Percentiles rank a stretch among this genome's conserved stretches.
Evolutionary conservation across 192 early-diverging fungal species (phyloP).

Genomic region (Martensiomyces pterosporus): DNA sequence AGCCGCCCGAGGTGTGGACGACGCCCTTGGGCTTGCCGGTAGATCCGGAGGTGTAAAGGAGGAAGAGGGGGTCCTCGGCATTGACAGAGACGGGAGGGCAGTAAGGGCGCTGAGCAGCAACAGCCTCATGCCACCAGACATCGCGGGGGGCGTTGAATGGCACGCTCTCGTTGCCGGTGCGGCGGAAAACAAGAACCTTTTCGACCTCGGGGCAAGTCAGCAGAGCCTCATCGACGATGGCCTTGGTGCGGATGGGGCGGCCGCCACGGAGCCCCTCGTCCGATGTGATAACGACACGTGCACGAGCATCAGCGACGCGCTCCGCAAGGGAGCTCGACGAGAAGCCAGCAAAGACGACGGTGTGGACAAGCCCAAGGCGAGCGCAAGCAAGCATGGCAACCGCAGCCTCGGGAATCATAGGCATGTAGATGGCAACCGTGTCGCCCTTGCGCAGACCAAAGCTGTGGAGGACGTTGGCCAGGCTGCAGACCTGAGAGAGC

Average conservation of each 20-base stretch:
- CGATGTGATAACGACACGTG: constrained; percentile 82
- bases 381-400: constrained; percentile 94
- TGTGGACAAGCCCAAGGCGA: constrained; percentile 86
- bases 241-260: constrained; percentile 83
- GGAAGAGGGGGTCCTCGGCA: constrained; percentile 91
- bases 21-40: constrained; percentile 93
- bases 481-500: constrained; percentile 72
- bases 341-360: constrained; percentile 97
- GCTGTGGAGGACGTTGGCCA: constrained; percentile 82
- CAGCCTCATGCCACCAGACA: constrained; percentile 94
- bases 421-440: constrained; percentile 95
- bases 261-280: constrained; percentile 93
- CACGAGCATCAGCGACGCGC: constrained; percentile 80
- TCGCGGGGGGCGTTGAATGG: constrained; percentile 73
- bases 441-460: constrained; percentile 89
- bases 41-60: constrained; percentile 91
- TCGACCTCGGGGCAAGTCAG: constrained; percentile 72
- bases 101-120: constrained; percentile 76
- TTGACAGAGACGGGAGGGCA: constrained; percentile 81
- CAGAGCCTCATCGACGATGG: constrained; percentile 89
- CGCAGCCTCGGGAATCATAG: constrained; percentile 93
- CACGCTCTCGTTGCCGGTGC: constrained; percentile 77
- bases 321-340: constrained; percentile 88
- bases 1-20: constrained; percentile 91
- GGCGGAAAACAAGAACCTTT: constrained; percentile 84